Percentiles rank a stretch among this genome's conserved stretches.
Conservation (phyloP, 2,329 filamentous ascomycete genomes). For the Apiospora saccharicola region DNA sequence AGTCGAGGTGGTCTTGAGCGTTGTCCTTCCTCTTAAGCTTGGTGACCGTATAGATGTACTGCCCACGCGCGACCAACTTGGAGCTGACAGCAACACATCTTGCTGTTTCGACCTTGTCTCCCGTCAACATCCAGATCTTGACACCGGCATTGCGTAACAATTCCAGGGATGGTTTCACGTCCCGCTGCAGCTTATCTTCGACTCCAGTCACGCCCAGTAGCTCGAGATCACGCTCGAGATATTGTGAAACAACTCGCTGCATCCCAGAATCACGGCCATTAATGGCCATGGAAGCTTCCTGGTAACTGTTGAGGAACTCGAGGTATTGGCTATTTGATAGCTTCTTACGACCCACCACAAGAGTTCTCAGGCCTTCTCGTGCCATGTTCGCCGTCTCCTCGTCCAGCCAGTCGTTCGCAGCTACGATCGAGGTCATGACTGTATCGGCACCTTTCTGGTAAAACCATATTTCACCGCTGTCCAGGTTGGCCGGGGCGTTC, state of each 20-base stretch:
- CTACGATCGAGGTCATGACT: slow-evolving; percentile 96
- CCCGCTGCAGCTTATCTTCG: slow-evolving; percentile 93
- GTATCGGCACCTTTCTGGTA: slow-evolving; percentile 99
- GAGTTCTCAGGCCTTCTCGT: slow-evolving; percentile 88
- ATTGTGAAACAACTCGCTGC: slow-evolving; percentile 78
- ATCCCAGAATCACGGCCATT: slow-evolving; percentile 82
- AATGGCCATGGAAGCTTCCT: slow-evolving; percentile 82
- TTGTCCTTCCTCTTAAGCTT: slow-evolving; percentile 84
- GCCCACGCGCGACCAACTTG: slow-evolving; percentile 90
- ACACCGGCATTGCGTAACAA: slow-evolving; percentile 95
- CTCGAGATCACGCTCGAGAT: slow-evolving; percentile 88
- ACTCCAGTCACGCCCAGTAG: slow-evolving; percentile 97
- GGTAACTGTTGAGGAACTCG: slow-evolving; percentile 78
- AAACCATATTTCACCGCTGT: slow-evolving; percentile 89
- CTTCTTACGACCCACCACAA: slow-evolving; percentile 93
- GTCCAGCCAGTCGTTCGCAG: slow-evolving; percentile 96
- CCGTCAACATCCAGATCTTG: slow-evolving; percentile 99
- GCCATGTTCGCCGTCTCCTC: slow-evolving; percentile 99
- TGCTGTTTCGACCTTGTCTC: slow-evolving; percentile 97
- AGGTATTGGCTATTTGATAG: slow-evolving; percentile 81
- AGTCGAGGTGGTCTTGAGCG: slow-evolving; percentile 87
- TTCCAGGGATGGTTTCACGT: slow-evolving; percentile 95
- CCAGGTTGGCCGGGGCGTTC: slow-evolving; percentile 55
- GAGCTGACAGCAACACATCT: slow-evolving; percentile 95
- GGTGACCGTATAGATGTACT: slow-evolving; percentile 93